phyloP scores from a whole-genome alignment of 495 filamentous ascomycete genomes.

The Penicillium atrosanguineum region DNA sequence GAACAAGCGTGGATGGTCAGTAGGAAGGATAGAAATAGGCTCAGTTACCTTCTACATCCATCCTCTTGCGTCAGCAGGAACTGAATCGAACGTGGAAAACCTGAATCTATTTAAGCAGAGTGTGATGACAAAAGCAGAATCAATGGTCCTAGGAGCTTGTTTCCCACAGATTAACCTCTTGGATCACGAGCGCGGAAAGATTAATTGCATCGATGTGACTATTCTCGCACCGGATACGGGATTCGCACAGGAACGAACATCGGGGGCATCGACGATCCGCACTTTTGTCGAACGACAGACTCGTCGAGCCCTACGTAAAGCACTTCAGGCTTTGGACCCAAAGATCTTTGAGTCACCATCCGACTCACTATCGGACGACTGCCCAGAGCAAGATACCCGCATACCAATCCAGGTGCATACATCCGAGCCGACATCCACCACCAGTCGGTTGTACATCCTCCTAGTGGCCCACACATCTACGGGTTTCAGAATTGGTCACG shows the following conservation, averaged over 20 bases:
- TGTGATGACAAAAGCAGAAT: not conserved
- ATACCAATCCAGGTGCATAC: slow-evolving; percentile 46
- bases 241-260: not conserved
- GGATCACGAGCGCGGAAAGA: slow-evolving; percentile 36
- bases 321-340: slow-evolving; percentile 4
- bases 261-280: slow-evolving; percentile 7
- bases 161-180: slow-evolving; percentile 39
- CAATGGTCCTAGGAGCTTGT: not conserved
- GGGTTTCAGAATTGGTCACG: slow-evolving; percentile 63
- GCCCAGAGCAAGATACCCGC: slow-evolving; percentile 5
- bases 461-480: slow-evolving; percentile 66
- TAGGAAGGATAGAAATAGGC: slow-evolving; percentile 55
- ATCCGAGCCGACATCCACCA: slow-evolving; percentile 56
- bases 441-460: slow-evolving; percentile 65
- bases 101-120: not conserved
- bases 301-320: slow-evolving; percentile 8
- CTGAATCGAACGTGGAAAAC: not conserved
- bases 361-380: not conserved
- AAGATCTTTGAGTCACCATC: slow-evolving; percentile 9
- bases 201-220: slow-evolving; percentile 60
- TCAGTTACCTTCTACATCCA: slow-evolving; percentile 56
- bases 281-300: slow-evolving; percentile 13
- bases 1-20: slow-evolving; percentile 64
- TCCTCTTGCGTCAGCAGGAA: slow-evolving; percentile 36
- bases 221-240: slow-evolving; percentile 50